Evolutionary conservation across 371 early-diverging fungal species (phyloP).

Genomic region (Smittium culicis): DNA sequence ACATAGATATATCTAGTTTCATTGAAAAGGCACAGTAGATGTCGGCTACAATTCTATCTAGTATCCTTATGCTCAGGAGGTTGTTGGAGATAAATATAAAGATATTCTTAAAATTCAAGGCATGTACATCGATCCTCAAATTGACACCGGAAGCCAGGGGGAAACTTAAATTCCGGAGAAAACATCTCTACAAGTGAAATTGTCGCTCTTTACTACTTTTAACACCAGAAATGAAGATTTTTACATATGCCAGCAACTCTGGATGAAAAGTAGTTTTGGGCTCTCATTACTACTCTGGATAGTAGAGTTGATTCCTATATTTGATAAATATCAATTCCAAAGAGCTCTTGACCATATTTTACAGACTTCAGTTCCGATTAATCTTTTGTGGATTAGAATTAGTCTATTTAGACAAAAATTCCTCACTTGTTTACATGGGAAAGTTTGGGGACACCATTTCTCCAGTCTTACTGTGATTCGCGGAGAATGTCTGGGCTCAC

Average conservation of each 20-base stretch:
- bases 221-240: not conserved
- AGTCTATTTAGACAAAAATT: not conserved
- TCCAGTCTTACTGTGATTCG: not conserved
- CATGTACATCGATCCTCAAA: not conserved
- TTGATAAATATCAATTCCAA: not conserved
- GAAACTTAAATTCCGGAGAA: not conserved
- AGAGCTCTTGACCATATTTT: not conserved
- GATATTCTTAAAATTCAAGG: not conserved
- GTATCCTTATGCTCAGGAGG: not conserved
- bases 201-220: not conserved
- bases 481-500: not conserved
- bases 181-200: not conserved
- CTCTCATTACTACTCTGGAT: not conserved
- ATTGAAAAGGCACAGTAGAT: conserved; percentile 11
- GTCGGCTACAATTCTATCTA: not conserved
- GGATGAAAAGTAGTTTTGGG: not conserved
- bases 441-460: not conserved
- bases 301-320: not conserved
- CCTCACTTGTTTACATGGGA: not conserved
- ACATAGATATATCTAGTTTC: conserved; percentile 8
- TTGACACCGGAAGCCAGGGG: not conserved
- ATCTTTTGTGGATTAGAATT: not conserved
- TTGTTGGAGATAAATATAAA: not conserved
- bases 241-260: not conserved
- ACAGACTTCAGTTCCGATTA: not conserved